These are phyloP conservation scores for Avena insularis DNA, from an alignment of 176 grass and related monocot genomes.

Conservation along the genomic window DNA sequence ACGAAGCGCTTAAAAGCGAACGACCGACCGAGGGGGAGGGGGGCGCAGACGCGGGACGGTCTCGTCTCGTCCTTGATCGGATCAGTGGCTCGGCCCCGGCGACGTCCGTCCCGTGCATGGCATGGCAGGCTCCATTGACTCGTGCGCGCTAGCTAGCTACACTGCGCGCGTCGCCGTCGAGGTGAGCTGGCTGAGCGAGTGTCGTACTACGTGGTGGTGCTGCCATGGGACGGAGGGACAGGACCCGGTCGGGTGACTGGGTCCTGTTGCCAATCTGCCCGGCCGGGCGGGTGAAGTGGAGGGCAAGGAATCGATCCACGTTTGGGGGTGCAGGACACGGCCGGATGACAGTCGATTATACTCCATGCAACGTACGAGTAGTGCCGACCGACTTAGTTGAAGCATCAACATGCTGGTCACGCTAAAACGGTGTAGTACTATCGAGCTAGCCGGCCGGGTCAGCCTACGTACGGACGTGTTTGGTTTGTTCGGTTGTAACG, in stretches of 20 bases:
- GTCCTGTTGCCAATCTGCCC: conserved; percentile 27
- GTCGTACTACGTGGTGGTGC: not conserved
- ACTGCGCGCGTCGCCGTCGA: conserved; percentile 33
- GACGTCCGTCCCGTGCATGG: not conserved
- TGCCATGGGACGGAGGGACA: conserved; percentile 30
- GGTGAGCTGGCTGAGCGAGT: conserved; percentile 16
- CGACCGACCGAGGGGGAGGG: no score
- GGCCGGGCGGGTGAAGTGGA: conserved; percentile 8
- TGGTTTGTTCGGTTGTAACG: no score
- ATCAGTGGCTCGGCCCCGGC: not conserved
- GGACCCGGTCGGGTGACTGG: conserved; percentile 30
- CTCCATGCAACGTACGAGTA: no score
- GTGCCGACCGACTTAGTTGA: no score
- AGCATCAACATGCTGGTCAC: no score
- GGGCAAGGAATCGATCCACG: no score
- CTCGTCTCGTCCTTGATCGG: not conserved
- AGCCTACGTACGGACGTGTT: no score
- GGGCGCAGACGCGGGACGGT: not conserved
- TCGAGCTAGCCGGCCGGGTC: no score
- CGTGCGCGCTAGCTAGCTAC: not conserved
- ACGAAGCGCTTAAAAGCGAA: not conserved
- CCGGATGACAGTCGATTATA: no score
- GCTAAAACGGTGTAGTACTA: no score
- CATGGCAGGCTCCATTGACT: not conserved
- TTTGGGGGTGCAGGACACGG: no score